These are phyloP conservation scores for Globisporangium irregulare DNA, from an alignment of 352 stramenopile genomes.

Conservation along the genomic window DNA sequence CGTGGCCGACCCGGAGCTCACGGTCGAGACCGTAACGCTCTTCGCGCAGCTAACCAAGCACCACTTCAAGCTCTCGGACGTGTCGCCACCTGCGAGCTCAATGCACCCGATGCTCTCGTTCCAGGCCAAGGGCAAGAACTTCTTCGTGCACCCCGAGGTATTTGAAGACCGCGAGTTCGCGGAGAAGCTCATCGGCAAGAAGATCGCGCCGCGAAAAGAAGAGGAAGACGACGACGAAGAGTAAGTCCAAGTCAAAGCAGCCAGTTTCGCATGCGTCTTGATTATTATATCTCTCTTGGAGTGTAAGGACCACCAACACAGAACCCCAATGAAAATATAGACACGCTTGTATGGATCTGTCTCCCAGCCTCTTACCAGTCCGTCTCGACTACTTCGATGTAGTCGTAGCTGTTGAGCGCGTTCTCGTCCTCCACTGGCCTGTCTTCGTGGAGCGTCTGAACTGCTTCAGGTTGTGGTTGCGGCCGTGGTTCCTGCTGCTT, in stretches of 20 bases:
- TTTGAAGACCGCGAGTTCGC: constrained; percentile 59
- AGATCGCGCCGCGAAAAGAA: constrained; percentile 26
- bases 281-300: background rate
- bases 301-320: background rate
- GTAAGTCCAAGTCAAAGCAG: background rate
- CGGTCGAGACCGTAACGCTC: constrained; percentile 69
- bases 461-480: background rate
- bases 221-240: constrained; percentile 20
- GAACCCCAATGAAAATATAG: constrained; percentile 3
- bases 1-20: constrained; percentile 37
- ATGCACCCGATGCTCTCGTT: constrained; percentile 88
- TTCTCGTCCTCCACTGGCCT: constrained; percentile 51
- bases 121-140: constrained; percentile 57
- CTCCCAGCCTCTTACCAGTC: constrained; percentile 23
- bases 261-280: background rate
- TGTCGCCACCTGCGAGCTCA: constrained; percentile 41
- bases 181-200: constrained; percentile 50
- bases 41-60: constrained; percentile 51
- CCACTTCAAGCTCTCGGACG: constrained; percentile 63
- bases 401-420: constrained; percentile 81
- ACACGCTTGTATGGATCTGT: background rate
- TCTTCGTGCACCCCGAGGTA: constrained; percentile 80
- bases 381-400: constrained; percentile 71
- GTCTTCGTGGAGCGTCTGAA: constrained; percentile 25
- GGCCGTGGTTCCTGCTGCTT: background rate